Evolutionary conservation across 2,329 filamentous ascomycete genomes (phyloP).

Genomic region (Xylariomycetidae sp.): DNA sequence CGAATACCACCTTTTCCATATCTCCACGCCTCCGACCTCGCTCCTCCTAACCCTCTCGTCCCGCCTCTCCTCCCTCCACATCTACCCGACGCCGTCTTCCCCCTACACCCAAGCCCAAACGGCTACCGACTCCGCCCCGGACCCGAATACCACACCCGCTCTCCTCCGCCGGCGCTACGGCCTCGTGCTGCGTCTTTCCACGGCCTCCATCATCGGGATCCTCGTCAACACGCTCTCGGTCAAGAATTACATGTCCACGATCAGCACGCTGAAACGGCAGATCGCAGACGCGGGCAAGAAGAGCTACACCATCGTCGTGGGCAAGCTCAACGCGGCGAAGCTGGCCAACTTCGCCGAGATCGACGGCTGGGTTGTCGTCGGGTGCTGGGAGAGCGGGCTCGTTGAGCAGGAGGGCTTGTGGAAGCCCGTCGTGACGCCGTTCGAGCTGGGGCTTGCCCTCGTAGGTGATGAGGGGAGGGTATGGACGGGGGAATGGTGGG

Average conservation of each 20-base stretch:
- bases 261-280: slow-evolving; percentile 65
- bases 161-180: slow-evolving; percentile 82
- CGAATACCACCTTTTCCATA: slow-evolving; percentile 76
- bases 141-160: slow-evolving; percentile 39
- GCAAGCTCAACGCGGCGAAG: slow-evolving; percentile 93
- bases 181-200: slow-evolving; percentile 73
- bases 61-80: slow-evolving; percentile 71
- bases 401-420: slow-evolving; percentile 88
- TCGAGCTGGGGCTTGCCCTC: slow-evolving; percentile 79
- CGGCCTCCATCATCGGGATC: slow-evolving; percentile 83
- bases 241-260: slow-evolving; percentile 79
- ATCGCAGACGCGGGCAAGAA: slow-evolving; percentile 86
- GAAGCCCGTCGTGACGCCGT: slow-evolving; percentile 88
- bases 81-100: slow-evolving; percentile 58
- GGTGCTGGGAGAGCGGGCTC: slow-evolving; percentile 94
- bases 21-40: slow-evolving; percentile 73
- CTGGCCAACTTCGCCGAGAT: slow-evolving; percentile 95
- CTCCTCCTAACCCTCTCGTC: slow-evolving; percentile 84
- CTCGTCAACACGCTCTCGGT: slow-evolving; percentile 94
- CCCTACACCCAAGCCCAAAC: slow-evolving; percentile 43
- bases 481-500: slow-evolving; percentile 87
- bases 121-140: slow-evolving; percentile 32
- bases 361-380: slow-evolving; percentile 94
- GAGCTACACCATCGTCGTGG: slow-evolving; percentile 92
- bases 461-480: slow-evolving; percentile 69